phyloP scores from a whole-genome alignment of 371 early-diverging fungal species.

The Blakeslea trispora region DNA sequence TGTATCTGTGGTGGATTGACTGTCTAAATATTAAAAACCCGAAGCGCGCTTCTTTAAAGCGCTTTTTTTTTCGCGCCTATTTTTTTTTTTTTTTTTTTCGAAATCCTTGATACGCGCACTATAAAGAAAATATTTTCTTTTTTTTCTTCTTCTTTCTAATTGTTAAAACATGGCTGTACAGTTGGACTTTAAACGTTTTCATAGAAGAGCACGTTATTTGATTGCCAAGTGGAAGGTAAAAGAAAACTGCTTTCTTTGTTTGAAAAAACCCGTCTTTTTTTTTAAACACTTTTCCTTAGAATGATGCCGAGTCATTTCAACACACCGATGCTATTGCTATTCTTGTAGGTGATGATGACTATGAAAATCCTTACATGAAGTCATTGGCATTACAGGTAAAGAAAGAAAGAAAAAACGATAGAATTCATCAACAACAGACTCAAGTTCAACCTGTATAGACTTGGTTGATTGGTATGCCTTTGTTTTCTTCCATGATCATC shows the following conservation, averaged over 20 bases:
- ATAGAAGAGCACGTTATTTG: slow-evolving; percentile 59
- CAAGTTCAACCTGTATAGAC: too few species aligned
- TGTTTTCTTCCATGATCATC: slow-evolving; percentile 84
- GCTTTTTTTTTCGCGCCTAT: too few species aligned
- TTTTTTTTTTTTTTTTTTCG: slow-evolving; percentile 10
- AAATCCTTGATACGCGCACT: neutral
- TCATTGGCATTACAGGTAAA: slow-evolving; percentile 67
- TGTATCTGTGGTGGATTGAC: slow-evolving; percentile 50
- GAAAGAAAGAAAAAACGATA: too few species aligned
- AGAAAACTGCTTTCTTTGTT: too few species aligned
- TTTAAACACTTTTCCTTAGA: slow-evolving; percentile 9
- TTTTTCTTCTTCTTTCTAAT: slow-evolving; percentile 7
- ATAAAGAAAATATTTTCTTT: neutral
- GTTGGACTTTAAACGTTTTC: slow-evolving; percentile 64
- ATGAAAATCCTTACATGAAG: slow-evolving; percentile 71
- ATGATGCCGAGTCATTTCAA: slow-evolving; percentile 50
- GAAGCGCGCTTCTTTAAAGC: too few species aligned
- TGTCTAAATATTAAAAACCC: slow-evolving; percentile 10
- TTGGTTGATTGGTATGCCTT: slow-evolving; percentile 95
- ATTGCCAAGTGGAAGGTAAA: slow-evolving; percentile 59
- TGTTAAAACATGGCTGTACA: slow-evolving; percentile 26
- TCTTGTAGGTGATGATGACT: slow-evolving; percentile 63
- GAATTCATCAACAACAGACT: too few species aligned
- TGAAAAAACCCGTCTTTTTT: too few species aligned
- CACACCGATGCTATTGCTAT: slow-evolving; percentile 64